A percentile compares a stretch with the other conserved stretches of the same genome.
Conservation (phyloP, 2,329 filamentous ascomycete genomes). For the Fusarium sp. region DNA sequence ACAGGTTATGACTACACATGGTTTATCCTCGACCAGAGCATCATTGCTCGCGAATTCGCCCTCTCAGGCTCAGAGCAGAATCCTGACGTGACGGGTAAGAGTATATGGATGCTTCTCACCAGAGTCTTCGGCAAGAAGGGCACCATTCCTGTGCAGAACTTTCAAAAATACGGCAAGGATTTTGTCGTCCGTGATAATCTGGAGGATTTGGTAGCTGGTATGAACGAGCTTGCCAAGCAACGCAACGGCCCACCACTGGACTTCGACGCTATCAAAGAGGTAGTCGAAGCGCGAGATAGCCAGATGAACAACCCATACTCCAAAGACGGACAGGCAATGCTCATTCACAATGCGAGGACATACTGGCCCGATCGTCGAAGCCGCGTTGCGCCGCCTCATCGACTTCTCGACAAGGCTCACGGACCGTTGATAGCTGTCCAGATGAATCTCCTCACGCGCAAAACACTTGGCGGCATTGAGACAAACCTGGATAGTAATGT, state of each 20-base stretch:
- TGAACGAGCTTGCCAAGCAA: constrained; percentile 68
- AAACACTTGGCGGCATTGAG: constrained; percentile 72
- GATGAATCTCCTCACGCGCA: constrained; percentile 71
- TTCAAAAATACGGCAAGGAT: constrained; percentile 70
- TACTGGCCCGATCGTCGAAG: constrained; percentile 68
- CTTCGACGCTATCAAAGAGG: constrained; percentile 58
- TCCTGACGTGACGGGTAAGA: constrained; percentile 71
- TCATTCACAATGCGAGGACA: constrained; percentile 67
- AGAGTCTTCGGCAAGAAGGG: constrained; percentile 67
- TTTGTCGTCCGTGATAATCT: constrained; percentile 71
- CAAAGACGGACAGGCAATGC: constrained; percentile 73
- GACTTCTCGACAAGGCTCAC: constrained; percentile 65
- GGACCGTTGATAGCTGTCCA: constrained; percentile 72
- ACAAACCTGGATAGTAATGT: constrained; percentile 70
- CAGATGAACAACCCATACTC: constrained; percentile 69
- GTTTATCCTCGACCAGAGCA: constrained; percentile 71
- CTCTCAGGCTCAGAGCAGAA: constrained; percentile 75
- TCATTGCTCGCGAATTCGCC: constrained; percentile 72
- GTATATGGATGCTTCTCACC: constrained; percentile 64
- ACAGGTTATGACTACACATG: constrained; percentile 74
- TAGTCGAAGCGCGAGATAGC: constrained; percentile 66
- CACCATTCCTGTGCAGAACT: constrained; percentile 68
- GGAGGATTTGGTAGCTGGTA: constrained; percentile 66
- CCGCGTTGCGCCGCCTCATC: constrained; percentile 67
- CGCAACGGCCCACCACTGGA: constrained; percentile 63